Evolutionary conservation across 768 basidiomycete genomes (phyloP), one percentile per base, ranked within the genome.

Genomic region (Galerina marginata): DNA sequence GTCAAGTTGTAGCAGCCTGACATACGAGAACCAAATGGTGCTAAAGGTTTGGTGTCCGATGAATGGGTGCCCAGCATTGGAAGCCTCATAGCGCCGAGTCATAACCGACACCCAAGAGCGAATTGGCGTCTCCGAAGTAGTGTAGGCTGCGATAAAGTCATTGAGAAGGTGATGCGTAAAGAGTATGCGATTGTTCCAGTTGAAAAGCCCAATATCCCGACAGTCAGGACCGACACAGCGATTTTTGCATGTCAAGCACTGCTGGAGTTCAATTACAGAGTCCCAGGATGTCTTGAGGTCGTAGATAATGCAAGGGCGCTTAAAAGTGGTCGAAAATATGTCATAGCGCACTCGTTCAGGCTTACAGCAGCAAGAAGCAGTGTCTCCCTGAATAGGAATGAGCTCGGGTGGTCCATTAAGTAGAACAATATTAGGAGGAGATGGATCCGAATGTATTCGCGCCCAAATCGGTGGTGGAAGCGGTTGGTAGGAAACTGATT

Each of bases 91-190:
- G 14, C 66, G 43, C 3, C 69, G 63, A 3, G 65, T 51, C 7
- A 71, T 56, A 9, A 66, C 64, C 7, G 61, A 57, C 2, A 69
- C 66, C 69, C 69, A 75, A 9, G 75, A 68, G 14, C 61, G 54
- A 53, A 79, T 77, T 4, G 74, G 77, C 0, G 69, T 77, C 62
- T 79, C 74, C 0, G 75, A 77, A 7, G 69, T 56, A 1, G 72
- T 75, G 44, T 61, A 77, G 0, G 62, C 56, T 9, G 59, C 69
- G 0, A 74, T 75, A 46, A 75, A 79, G 38, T 73, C 72, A 38
- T 79, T 69, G 0, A 79, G 60, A 4, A 77, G 58, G 4, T 75
- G 69, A 44, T 77, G 72, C 0, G 74, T 65, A 54, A 77, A 69
- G 1, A 77, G 45, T 4, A 63, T 42, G 0, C 47, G 55, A 56